A percentile compares a stretch with the other conserved stretches of the same genome.
Conservation (phyloP, 2,329 filamentous ascomycete species). For the Biscogniauxia sp. region DNA sequence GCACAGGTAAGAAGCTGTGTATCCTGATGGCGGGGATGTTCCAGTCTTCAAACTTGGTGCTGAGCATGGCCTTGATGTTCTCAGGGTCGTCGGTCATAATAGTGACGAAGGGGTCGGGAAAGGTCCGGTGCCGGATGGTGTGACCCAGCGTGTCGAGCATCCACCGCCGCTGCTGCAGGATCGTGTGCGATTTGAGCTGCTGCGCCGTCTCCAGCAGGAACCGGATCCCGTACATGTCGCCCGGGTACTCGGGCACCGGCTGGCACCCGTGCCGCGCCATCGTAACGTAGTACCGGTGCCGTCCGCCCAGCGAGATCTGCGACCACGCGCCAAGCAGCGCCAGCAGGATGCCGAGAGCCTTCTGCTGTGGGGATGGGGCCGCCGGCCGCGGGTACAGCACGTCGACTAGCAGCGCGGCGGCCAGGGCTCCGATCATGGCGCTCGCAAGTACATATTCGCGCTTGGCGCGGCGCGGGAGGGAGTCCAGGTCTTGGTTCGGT, state of each 20-base stretch:
- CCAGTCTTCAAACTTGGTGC: constrained; percentile 50
- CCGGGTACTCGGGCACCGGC: constrained; percentile 19
- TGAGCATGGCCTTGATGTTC: constrained; percentile 56
- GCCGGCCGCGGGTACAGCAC: constrained; percentile 11
- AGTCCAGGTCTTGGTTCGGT: constrained; percentile 4
- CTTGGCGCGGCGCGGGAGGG: constrained; percentile 15
- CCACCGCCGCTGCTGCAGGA: constrained; percentile 17
- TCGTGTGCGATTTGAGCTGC: constrained; percentile 11
- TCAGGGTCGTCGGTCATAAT: constrained; percentile 28
- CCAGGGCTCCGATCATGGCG: constrained; percentile 2
- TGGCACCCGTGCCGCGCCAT: constrained; percentile 19
- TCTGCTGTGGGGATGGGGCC: constrained; percentile 1
- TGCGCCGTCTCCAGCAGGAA: constrained; percentile 22
- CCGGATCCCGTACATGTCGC: constrained; percentile 24
- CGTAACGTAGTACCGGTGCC: constrained; percentile 17
- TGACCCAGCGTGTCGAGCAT: constrained; percentile 17
- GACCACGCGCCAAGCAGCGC: constrained; percentile 13
- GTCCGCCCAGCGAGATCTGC: constrained; percentile 16
- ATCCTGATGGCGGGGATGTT: constrained; percentile 39
- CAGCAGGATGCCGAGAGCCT: constrained; percentile 9
- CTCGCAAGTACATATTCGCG: constrained; percentile 18
- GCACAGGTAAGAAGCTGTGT: constrained; percentile 38
- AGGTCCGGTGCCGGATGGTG: constrained; percentile 24
- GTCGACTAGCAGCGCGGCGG: constrained; percentile 10
- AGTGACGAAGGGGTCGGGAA: constrained; percentile 16